Evolutionary conservation across 2,329 filamentous ascomycete genomes (phyloP).

Genomic region (Aspergillus fijiensis): DNA sequence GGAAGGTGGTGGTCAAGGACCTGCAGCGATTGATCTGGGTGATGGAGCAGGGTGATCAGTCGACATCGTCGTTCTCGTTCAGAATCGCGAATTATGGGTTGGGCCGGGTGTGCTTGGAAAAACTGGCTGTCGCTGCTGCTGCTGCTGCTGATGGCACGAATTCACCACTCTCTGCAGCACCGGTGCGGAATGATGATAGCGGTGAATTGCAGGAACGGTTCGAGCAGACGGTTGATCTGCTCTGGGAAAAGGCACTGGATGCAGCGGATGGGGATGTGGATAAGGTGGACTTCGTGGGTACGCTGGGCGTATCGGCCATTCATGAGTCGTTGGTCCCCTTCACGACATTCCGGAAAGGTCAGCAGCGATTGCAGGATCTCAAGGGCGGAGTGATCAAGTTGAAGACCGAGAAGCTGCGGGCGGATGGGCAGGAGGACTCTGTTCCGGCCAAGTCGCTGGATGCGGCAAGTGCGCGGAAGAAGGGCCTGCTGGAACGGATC

Average conservation of each 20-base stretch:
- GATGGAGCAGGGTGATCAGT: slow-evolving; percentile 41
- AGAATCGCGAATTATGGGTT: slow-evolving; percentile 44
- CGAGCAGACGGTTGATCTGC: slow-evolving; percentile 46
- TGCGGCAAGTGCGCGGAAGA: slow-evolving; percentile 40
- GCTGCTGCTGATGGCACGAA: neutral
- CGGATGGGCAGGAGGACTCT: slow-evolving; percentile 20
- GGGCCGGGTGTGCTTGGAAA: slow-evolving; percentile 41
- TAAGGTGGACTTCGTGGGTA: slow-evolving; percentile 33
- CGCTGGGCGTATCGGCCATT: slow-evolving; percentile 35
- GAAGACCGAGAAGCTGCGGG: slow-evolving; percentile 35
- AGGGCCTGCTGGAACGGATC: slow-evolving; percentile 73
- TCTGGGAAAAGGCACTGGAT: slow-evolving; percentile 47
- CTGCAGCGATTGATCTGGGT: slow-evolving; percentile 66
- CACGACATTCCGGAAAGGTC: slow-evolving; percentile 39
- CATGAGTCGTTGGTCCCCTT: slow-evolving; percentile 39
- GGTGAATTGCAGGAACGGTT: slow-evolving; percentile 53
- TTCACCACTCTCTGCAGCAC: neutral
- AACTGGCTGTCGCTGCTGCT: slow-evolving; percentile 14
- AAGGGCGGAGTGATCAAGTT: slow-evolving; percentile 39
- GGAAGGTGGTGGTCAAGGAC: slow-evolving; percentile 64
- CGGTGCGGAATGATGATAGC: slow-evolving; percentile 14
- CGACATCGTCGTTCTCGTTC: slow-evolving; percentile 27
- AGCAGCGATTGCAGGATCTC: slow-evolving; percentile 42
- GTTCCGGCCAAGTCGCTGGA: slow-evolving; percentile 26
- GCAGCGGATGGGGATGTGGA: slow-evolving; percentile 32